Base-by-base conservation (phyloP, 108 stramenopile species). In the Pseudonitzschia multiseries region DNA sequence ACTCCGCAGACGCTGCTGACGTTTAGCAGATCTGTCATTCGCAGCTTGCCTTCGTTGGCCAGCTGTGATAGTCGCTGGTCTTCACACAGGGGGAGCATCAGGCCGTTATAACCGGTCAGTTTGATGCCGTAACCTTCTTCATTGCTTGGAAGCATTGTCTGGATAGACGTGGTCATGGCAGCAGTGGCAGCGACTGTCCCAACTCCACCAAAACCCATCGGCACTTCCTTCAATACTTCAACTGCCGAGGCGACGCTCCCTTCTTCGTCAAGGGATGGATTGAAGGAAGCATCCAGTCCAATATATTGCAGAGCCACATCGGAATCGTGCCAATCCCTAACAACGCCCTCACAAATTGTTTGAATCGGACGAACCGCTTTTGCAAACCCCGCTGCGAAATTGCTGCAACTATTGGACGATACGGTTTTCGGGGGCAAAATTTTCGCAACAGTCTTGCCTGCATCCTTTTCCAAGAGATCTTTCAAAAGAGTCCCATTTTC, bases 21-120 rank as follows among this genome's bases (percentile, higher is more conserved):
- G 43, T 71, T 79, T 42, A 95, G 66, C 13, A 95, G 70, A 69
- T 92, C 79, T 17, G 36, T 62, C 28, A 62, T 62, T 20, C 36
- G 32, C 20, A 62, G 22, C 76, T 53, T 57, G 24, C 24, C 28
- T 59, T 44, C 43, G 33, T 53, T 28, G 22, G 46, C 69, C 13
- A 93, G 66, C 70, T 91, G 86, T 0, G 89, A 84, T 42, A 95
- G 69, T 56, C 94, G 72, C 5, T 41, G 27, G 70, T 95, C 94
- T 75, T 95, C 94, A 33, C 89, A 86, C 1, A 95, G 80, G 22
- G 94, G 94, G 0, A 95, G 74, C 94, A 95, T 95, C 17, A 95
- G 56, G 3, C 94, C 92, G 70, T 90, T 85, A 65, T 95, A 95
- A 24, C 94, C 94, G 1, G 86, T 89, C 4, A 65, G 72, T 42